A percentile compares a stretch with the other conserved stretches of the same genome.
Conservation (phyloP, 805 yeast genomes). For the Cyberlindnera suaveolens region DNA sequence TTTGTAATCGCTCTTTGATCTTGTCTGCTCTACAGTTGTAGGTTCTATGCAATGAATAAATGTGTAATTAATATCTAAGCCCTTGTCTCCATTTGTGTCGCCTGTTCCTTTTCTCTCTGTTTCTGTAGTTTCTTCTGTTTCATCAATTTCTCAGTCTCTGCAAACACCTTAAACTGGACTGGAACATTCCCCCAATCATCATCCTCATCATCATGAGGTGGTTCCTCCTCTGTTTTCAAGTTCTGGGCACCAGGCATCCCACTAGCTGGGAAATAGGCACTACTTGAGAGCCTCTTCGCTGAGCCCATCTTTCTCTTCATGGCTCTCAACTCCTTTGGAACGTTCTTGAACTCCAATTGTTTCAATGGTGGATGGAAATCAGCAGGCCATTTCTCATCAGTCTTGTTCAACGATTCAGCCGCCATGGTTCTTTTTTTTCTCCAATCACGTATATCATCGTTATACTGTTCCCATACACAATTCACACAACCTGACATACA, state of each 20-base stretch:
- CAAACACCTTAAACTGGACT: slow-evolving; percentile 71
- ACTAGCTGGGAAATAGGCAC: slow-evolving; percentile 29
- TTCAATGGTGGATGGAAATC: slow-evolving; percentile 54
- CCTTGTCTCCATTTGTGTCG: not conserved
- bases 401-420: slow-evolving; percentile 37
- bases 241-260: slow-evolving; percentile 28
- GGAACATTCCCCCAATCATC: slow-evolving; percentile 61
- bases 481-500: slow-evolving; percentile 97
- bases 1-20: not conserved
- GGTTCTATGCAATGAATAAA: too few species aligned
- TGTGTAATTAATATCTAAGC: too few species aligned
- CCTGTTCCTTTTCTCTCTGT: slow-evolving; percentile 8
- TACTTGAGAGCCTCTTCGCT: slow-evolving; percentile 19
- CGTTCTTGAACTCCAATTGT: slow-evolving; percentile 33
- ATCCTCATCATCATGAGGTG: slow-evolving; percentile 28
- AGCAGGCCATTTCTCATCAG: slow-evolving; percentile 53
- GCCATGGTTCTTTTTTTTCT: slow-evolving; percentile 54
- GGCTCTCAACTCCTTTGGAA: slow-evolving; percentile 33
- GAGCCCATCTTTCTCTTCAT: slow-evolving; percentile 20
- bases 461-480: slow-evolving; percentile 93
- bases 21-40: not conserved
- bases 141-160: slow-evolving; percentile 69
- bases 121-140: slow-evolving; percentile 26
- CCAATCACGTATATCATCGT: slow-evolving; percentile 88
- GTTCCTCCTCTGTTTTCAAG: slow-evolving; percentile 18